Conservation (phyloP, 208 protist species). For the Angomonas deanei region DNA sequence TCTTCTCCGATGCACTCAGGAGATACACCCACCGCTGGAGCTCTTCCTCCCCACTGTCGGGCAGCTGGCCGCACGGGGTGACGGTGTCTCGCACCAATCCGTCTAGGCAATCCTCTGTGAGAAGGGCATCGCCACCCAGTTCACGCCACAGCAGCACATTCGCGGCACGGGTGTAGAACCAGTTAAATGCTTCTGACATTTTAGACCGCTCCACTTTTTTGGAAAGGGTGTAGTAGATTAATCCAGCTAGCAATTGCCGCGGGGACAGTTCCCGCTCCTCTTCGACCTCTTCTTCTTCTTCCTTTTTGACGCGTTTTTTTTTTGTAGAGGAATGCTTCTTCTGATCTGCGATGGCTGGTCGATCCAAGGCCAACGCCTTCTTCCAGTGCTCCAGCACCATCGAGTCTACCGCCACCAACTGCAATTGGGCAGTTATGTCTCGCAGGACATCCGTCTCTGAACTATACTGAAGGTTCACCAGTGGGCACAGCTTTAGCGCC, state of each 20-base stretch:
- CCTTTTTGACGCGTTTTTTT: slow-evolving; percentile 1
- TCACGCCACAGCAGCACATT: slow-evolving; percentile 45
- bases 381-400: slow-evolving; percentile 5
- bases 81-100: slow-evolving; percentile 18
- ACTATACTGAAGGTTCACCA: neutral
- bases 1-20: slow-evolving; percentile 24
- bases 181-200: slow-evolving; percentile 25
- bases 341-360: neutral
- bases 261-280: neutral
- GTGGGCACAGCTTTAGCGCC: slow-evolving; percentile 41
- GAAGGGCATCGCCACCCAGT: neutral
- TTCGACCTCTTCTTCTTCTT: neutral
- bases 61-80: slow-evolving; percentile 13
- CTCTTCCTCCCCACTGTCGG: slow-evolving; percentile 11
- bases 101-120: slow-evolving; percentile 19
- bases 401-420: neutral
- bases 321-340: neutral
- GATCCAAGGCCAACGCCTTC: neutral
- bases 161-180: slow-evolving; percentile 52
- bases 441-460: neutral
- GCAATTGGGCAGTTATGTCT: neutral
- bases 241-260: neutral
- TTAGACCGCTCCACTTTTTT: slow-evolving; percentile 14
- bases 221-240: slow-evolving; percentile 34
- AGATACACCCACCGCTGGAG: slow-evolving; percentile 33